Evolutionary conservation across 495 filamentous ascomycete genomes (phyloP).

Genomic region (Penicillium mononematosum): DNA sequence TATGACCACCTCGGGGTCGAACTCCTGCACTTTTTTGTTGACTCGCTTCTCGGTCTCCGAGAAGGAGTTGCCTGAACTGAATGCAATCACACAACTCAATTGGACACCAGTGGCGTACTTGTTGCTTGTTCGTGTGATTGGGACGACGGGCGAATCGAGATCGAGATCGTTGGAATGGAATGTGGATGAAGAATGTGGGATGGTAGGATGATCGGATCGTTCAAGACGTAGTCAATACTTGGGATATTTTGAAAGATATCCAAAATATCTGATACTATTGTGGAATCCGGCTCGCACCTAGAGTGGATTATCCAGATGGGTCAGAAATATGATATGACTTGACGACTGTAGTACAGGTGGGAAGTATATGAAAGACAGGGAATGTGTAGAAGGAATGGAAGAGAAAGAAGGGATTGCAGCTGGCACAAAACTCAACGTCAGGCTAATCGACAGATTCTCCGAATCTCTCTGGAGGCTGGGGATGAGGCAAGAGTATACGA

Average conservation of each 20-base stretch:
- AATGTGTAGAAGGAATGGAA: constrained; percentile 36
- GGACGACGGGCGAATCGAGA: constrained; percentile 9
- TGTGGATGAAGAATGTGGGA: constrained; percentile 30
- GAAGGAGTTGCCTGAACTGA: constrained; percentile 39
- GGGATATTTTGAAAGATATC: constrained; percentile 10
- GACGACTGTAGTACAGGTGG: constrained; percentile 19
- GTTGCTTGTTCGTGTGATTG: not conserved
- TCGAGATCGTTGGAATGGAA: constrained; percentile 30
- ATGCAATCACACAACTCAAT: constrained; percentile 9
- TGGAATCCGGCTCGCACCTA: constrained; percentile 28
- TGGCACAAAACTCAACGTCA: constrained; percentile 33
- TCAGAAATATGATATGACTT: constrained; percentile 23
- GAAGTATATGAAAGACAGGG: constrained; percentile 26
- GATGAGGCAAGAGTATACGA: constrained; percentile 32
- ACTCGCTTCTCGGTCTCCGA: constrained; percentile 51
- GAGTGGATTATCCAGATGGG: constrained; percentile 19
- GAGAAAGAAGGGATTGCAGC: constrained; percentile 37
- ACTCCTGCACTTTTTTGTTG: constrained; percentile 19
- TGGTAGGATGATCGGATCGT: constrained; percentile 11
- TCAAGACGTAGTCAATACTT: constrained; percentile 6
- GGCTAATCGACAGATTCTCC: constrained; percentile 24
- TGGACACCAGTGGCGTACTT: constrained; percentile 5
- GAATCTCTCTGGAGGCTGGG: constrained; percentile 37
- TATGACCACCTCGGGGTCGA: constrained; percentile 15
- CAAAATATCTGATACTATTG: constrained; percentile 6